A percentile compares a stretch with the other conserved stretches of the same genome.
These are phyloP conservation scores for Nakataea oryzae DNA, from an alignment of 2,329 filamentous ascomycete genomes.

Conservation along the genomic window DNA sequence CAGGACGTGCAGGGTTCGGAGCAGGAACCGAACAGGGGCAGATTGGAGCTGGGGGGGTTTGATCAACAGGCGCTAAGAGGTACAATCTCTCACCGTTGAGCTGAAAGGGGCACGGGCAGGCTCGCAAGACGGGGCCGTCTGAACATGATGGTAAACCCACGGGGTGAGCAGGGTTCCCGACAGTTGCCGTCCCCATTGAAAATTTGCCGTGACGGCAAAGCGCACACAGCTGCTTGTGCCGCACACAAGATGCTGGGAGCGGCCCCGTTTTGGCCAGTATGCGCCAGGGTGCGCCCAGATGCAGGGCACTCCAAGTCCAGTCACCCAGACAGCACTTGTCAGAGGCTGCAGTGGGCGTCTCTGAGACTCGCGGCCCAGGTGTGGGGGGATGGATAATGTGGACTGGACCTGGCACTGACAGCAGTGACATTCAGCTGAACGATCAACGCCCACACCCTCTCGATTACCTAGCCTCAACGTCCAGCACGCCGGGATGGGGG, in stretches of 20 bases:
- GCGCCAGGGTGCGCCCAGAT: background rate
- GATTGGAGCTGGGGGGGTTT: background rate
- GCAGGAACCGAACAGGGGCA: background rate
- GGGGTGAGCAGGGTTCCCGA: background rate
- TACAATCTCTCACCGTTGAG: slow-evolving; percentile 1
- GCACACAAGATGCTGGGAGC: background rate
- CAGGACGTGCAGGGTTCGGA: background rate
- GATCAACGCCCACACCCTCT: background rate
- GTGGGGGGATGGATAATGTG: background rate
- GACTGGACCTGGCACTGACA: background rate
- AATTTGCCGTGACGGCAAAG: background rate
- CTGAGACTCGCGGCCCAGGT: background rate
- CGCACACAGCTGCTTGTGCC: background rate
- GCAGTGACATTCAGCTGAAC: background rate
- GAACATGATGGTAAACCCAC: background rate
- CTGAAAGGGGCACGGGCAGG: background rate
- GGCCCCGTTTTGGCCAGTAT: background rate
- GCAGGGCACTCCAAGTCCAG: background rate
- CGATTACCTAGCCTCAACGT: background rate
- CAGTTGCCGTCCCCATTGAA: background rate
- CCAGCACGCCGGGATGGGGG: background rate
- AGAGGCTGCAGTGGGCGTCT: background rate
- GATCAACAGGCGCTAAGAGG: slow-evolving; percentile 2
- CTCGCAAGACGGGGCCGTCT: background rate
- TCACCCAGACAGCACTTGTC: background rate